These are phyloP conservation scores for Blepharisma stoltei DNA, from an alignment of 73 alveolate species.

Conservation along the genomic window DNA sequence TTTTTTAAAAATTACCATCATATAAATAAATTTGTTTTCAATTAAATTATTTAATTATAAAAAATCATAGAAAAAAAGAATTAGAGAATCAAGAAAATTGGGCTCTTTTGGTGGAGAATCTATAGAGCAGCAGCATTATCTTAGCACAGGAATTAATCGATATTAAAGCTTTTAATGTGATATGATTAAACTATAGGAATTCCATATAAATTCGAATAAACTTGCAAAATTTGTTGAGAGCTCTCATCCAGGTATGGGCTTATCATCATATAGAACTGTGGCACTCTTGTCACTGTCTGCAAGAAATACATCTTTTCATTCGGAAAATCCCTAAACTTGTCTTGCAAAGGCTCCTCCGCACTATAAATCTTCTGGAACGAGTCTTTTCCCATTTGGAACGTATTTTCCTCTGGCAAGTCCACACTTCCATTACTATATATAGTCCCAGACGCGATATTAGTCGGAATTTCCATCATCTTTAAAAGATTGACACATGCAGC, in stretches of 20 bases:
- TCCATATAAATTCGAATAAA: too few relatives aligned
- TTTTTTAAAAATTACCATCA: too few relatives aligned
- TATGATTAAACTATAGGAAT: too few relatives aligned
- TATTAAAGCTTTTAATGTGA: too few relatives aligned
- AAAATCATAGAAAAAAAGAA: too few relatives aligned
- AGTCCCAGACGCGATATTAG: slow-evolving; percentile 3
- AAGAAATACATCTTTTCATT: slow-evolving; percentile 3
- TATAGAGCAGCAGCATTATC: too few relatives aligned
- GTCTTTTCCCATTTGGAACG: not conserved
- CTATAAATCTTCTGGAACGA: slow-evolving; percentile 27
- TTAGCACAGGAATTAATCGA: too few relatives aligned
- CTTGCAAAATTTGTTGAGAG: too few relatives aligned
- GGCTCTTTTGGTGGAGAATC: too few relatives aligned
- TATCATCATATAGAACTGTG: not conserved
- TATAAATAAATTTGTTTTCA: too few relatives aligned
- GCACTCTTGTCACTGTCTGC: not conserved
- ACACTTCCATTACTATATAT: slow-evolving; percentile 2
- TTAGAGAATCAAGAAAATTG: too few relatives aligned
- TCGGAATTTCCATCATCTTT: slow-evolving; percentile 10
- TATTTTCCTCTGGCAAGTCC: slow-evolving; percentile 17
- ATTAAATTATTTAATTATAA: too few relatives aligned
- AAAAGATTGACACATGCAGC: not conserved
- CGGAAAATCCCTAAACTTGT: not conserved
- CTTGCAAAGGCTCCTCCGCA: not conserved
- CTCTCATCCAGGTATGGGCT: not conserved